A percentile compares a stretch with the other conserved stretches of the same genome.
phyloP scores from a whole-genome alignment of 1,284 basidiomycete genomes.

The Ceratobasidium sp. region DNA sequence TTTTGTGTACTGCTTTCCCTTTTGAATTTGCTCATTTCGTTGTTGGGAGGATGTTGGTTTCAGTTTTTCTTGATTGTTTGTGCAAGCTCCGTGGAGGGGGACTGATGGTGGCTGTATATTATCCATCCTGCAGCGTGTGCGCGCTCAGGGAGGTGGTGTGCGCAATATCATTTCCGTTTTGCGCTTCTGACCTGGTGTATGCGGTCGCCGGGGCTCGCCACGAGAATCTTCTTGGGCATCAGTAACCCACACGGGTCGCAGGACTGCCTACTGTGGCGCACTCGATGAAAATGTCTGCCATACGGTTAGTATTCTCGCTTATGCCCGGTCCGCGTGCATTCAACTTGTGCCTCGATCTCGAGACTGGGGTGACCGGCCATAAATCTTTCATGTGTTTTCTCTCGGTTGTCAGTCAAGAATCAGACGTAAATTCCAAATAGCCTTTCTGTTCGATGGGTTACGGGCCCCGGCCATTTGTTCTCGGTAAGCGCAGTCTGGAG shows the following conservation, averaged over 20 bases:
- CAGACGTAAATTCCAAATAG: background rate
- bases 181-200: constrained; percentile 6
- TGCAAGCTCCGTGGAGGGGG: constrained; percentile 20
- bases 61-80: constrained; percentile 23
- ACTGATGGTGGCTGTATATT: constrained; percentile 27
- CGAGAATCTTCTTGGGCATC: background rate
- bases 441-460: background rate
- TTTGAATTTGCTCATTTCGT: background rate
- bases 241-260: background rate
- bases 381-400: constrained; percentile 7
- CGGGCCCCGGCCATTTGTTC: constrained; percentile 7
- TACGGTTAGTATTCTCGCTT: background rate
- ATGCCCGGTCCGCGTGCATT: background rate
- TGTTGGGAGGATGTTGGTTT: background rate
- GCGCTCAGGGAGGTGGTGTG: constrained; percentile 31
- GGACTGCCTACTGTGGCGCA: background rate
- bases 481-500: background rate
- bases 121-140: constrained; percentile 20
- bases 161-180: constrained; percentile 22
- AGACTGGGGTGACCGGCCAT: background rate
- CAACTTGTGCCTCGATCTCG: background rate
- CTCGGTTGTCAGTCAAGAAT: background rate
- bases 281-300: background rate
- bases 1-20: background rate
- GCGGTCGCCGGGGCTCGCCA: background rate